Percentiles rank a stretch among this genome's conserved stretches.
These are phyloP conservation scores for Astrocystis sublimbata DNA, from an alignment of 495 filamentous ascomycete genomes.

Conservation along the genomic window DNA sequence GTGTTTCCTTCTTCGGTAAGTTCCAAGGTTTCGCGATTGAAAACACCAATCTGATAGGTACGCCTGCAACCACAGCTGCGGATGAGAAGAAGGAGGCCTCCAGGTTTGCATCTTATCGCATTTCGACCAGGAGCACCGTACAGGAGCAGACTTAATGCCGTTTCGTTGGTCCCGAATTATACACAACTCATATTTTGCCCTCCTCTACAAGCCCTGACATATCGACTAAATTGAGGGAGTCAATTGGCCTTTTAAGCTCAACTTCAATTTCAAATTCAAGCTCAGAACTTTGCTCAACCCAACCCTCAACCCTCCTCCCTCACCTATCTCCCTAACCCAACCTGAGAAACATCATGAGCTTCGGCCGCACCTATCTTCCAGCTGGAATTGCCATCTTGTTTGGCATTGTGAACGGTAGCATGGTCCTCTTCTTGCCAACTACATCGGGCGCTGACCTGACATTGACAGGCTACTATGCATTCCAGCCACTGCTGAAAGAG, in stretches of 20 bases:
- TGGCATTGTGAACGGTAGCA: constrained; percentile 38
- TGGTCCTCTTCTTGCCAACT: constrained; percentile 16
- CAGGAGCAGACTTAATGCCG: no score
- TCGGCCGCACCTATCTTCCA: constrained; percentile 25
- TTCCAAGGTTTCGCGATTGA: no score
- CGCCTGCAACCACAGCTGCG: no score
- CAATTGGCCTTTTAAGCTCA: background rate
- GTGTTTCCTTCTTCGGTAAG: constrained; percentile 1
- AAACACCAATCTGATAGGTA: no score
- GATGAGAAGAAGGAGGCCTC: no score
- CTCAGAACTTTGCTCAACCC: no score
- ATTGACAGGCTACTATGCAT: constrained; percentile 45
- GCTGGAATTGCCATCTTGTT: constrained; percentile 29
- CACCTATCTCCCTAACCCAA: no score
- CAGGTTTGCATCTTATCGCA: no score
- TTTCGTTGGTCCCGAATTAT: no score
- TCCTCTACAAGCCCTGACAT: background rate
- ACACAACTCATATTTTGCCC: background rate
- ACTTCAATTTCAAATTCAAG: no score
- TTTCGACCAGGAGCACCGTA: no score
- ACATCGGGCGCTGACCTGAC: constrained; percentile 22
- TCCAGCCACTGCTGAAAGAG: constrained; percentile 42
- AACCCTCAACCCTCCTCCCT: background rate
- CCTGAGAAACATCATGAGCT: constrained; percentile 35
- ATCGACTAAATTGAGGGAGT: background rate